Base-by-base conservation (phyloP, 768 basidiomycete species). In the Phaeotremella skinneri region DNA sequence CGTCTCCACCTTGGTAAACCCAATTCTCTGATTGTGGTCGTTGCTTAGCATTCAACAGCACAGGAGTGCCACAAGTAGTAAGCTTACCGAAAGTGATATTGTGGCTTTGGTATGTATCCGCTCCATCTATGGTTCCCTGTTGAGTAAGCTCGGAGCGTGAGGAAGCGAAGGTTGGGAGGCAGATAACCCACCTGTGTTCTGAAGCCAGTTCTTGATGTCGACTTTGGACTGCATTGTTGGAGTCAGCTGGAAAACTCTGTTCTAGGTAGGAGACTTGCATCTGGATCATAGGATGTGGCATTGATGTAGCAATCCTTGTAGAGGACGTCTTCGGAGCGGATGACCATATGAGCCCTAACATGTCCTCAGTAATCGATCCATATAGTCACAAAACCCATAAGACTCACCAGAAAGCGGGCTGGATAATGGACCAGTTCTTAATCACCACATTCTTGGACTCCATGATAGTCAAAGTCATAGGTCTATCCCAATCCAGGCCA, bases 301-400 rank as follows among this genome's bases (percentile, higher is more conserved):
- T 79, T 81, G 60, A 81, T 71, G 51, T 79, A 80, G 21, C 80
- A 79, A 37, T 77, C 73, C 49, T 78, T 74, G 58, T 80, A 66
- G 25, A 79, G 61, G 31, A 81, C 69, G 51, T 79, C 74, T 51
- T 76, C 69, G 20, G 79, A 78, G 25, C 69, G 56, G 31, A 72
- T 75, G 29, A 80, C 63, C 21, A 78, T 70, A 68, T 78, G 79
- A 2, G 80, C 79, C 37, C 37, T 39, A n/a, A 9, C 9, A 39
- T 9, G 37, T 9, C n/a, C 37, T 9, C 11, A 9, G 9, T n/a
- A 39, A 39, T 39, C 37, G 9, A 9, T 39, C 37, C 9, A 9
- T n/a, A 9, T 39, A n/a, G n/a, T n/a, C n/a, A n/a, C n/a, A n/a
- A n/a, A n/a, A n/a, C n/a, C n/a, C n/a, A n/a, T n/a, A n/a, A n/a